Evolutionary conservation across 768 basidiomycete species (phyloP), one percentile per base, ranked within the genome.

Genomic region (Chlorophyllum brunneum): DNA sequence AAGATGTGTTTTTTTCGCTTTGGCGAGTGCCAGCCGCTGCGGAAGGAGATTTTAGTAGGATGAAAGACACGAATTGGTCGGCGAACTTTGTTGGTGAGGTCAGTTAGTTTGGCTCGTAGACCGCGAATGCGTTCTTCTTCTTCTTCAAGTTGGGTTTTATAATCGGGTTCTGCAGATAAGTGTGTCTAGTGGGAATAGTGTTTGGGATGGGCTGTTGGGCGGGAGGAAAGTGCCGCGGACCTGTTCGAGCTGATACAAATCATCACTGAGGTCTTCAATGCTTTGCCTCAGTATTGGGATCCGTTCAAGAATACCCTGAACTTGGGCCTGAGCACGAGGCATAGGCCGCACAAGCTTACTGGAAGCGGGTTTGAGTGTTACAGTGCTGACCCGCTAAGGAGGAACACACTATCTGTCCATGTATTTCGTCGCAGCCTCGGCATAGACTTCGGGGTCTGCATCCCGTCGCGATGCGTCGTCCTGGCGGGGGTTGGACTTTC

Each of bases 381-480:
- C n/a, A 7, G 16, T 31, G 3, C 34, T 23, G 5, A 43, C 29
- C 16, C 20, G 18, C 46, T 7, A 24, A 50, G 22, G n/a, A 38
- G 16, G 41, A 20, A 73, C 88, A 63, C 61, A 88, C 88, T 88
- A 92, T 64, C 82, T 79, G 62, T 88, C 83, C 48, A 92, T 72
- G 59, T 84, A 89, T 66, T 83, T 88, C 55, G 87, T 62, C 0
- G 89, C 87, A 7, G 89, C 89, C 54, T 81, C 73, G 0, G 82
- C 85, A 64, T 88, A 90, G 11, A 87, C 74, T 63, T 90, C 88
- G 5, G 88, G 87, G 20, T 87, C 83, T 6, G 78, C 69, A 18
- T 83, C 82, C 38, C 59, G 54, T 31, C 65, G 66, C 7, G 44
- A 39, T 13, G 34, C 24, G 49, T 71, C 72, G 38, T 72, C 71